These are phyloP conservation scores for Boletus coccyginus DNA, from an alignment of 768 basidiomycete genomes.

Conservation along the genomic window DNA sequence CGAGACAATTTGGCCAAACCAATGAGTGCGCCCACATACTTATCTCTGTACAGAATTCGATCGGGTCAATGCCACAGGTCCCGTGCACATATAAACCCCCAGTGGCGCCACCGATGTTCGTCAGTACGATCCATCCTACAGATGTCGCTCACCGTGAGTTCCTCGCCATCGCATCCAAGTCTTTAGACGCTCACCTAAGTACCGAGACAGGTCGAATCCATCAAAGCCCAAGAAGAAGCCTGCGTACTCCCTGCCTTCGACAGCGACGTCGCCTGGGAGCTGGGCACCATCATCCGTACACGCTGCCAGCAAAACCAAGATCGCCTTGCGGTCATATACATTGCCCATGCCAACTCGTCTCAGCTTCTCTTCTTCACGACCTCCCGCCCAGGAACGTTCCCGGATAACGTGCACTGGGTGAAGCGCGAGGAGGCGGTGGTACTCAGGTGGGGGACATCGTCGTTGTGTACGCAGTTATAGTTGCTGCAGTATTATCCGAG, in stretches of 20 bases:
- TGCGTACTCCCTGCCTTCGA: slow-evolving; percentile 29
- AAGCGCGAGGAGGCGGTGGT: slow-evolving; percentile 33
- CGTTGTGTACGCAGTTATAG: slow-evolving; percentile 23
- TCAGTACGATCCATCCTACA: no score
- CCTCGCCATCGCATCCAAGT: background rate
- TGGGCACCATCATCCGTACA: slow-evolving; percentile 28
- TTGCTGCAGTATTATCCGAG: background rate
- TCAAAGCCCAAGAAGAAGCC: slow-evolving; percentile 25
- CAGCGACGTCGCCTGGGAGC: slow-evolving; percentile 33
- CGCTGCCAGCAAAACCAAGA: slow-evolving; percentile 16
- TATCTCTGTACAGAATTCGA: no score
- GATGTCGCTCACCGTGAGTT: background rate
- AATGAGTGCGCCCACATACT: no score
- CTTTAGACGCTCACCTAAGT: background rate
- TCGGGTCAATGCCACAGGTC: no score
- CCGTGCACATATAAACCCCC: no score
- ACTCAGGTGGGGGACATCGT: slow-evolving; percentile 30
- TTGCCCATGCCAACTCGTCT: slow-evolving; percentile 27
- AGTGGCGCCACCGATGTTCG: no score
- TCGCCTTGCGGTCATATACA: slow-evolving; percentile 26
- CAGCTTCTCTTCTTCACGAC: slow-evolving; percentile 33
- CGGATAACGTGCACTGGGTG: slow-evolving; percentile 34
- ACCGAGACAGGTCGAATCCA: slow-evolving; percentile 11
- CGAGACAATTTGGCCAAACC: no score
- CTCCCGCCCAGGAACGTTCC: slow-evolving; percentile 27